phyloP scores from a whole-genome alignment of 768 basidiomycete species.

The Psilocybe azurescens region DNA sequence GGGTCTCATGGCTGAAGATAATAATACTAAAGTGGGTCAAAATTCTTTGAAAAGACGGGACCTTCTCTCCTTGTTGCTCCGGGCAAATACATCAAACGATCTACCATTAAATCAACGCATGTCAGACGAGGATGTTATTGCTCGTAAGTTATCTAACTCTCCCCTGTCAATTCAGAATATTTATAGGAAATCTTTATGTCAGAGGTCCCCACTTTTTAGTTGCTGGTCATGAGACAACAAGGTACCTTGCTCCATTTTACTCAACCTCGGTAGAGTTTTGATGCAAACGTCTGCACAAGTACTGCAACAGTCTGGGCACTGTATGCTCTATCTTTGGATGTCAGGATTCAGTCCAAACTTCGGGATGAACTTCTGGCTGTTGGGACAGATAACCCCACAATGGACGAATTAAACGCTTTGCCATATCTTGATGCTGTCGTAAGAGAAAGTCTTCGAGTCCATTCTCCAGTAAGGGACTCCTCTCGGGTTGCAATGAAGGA shows the following conservation, averaged over 20 bases:
- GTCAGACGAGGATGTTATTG: slow-evolving; percentile 65
- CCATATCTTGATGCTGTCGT: slow-evolving; percentile 72
- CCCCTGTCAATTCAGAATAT: no score
- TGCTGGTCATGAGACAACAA: slow-evolving; percentile 66
- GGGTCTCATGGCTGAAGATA: slow-evolving; percentile 26
- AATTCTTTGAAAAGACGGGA: slow-evolving; percentile 48
- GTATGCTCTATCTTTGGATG: slow-evolving; percentile 54
- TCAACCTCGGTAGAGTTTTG: no score
- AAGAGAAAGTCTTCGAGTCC: slow-evolving; percentile 61
- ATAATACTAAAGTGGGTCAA: slow-evolving; percentile 35
- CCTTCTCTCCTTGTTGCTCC: slow-evolving; percentile 62
- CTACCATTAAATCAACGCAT: slow-evolving; percentile 57
- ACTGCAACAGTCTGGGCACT: slow-evolving; percentile 63
- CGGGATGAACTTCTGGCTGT: slow-evolving; percentile 60
- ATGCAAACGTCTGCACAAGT: slow-evolving; percentile 22
- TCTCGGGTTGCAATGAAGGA: slow-evolving; percentile 53
- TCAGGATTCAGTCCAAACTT: slow-evolving; percentile 56
- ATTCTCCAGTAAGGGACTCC: slow-evolving; percentile 53
- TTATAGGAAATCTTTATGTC: background rate
- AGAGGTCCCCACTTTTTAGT: slow-evolving; percentile 68
- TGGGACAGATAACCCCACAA: slow-evolving; percentile 60
- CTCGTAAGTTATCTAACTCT: slow-evolving; percentile 40
- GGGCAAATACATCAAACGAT: slow-evolving; percentile 69
- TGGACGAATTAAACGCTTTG: slow-evolving; percentile 71
- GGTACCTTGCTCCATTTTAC: slow-evolving; percentile 28